Conservation (phyloP, 176 grass and related monocot genomes). For the Rhynchospora tenuis region DNA sequence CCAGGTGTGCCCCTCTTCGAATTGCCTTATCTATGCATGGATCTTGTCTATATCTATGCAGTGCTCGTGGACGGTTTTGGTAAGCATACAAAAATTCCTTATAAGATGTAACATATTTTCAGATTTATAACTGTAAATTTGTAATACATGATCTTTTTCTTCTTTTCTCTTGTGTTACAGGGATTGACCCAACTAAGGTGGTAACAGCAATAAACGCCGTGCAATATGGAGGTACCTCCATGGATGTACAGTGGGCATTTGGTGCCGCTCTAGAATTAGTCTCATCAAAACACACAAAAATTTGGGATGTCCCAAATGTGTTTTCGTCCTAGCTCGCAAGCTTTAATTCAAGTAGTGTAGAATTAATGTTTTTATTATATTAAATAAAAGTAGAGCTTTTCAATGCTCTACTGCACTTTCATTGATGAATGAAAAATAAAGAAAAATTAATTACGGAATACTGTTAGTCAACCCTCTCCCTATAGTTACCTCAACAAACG, state of each 20-base stretch:
- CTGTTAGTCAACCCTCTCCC: too few relatives aligned
- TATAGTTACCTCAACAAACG: too few relatives aligned
- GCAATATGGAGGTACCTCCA: constrained; percentile 33
- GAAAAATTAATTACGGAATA: too few relatives aligned
- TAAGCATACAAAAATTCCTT: background rate
- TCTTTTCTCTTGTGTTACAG: background rate
- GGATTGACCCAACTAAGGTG: constrained; percentile 28
- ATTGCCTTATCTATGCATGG: constrained; percentile 46
- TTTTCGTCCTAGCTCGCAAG: background rate
- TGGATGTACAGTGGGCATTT: constrained; percentile 36
- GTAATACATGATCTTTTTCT: too few relatives aligned
- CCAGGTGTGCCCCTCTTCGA: background rate
- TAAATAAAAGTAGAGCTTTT: too few relatives aligned
- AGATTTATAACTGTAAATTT: background rate
- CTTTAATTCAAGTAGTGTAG: too few relatives aligned
- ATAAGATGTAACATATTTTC: background rate
- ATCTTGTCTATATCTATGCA: constrained; percentile 41
- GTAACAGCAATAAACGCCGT: constrained; percentile 42
- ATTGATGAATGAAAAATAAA: too few relatives aligned
- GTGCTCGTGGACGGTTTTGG: constrained; percentile 57
- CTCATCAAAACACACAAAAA: background rate
- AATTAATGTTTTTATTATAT: too few relatives aligned
- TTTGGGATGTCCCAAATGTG: background rate
- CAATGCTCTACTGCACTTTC: too few relatives aligned
- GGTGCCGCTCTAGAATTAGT: constrained; percentile 47